phyloP scores from a whole-genome alignment of 2,329 filamentous ascomycete species.

The Aspergillus awamori region DNA sequence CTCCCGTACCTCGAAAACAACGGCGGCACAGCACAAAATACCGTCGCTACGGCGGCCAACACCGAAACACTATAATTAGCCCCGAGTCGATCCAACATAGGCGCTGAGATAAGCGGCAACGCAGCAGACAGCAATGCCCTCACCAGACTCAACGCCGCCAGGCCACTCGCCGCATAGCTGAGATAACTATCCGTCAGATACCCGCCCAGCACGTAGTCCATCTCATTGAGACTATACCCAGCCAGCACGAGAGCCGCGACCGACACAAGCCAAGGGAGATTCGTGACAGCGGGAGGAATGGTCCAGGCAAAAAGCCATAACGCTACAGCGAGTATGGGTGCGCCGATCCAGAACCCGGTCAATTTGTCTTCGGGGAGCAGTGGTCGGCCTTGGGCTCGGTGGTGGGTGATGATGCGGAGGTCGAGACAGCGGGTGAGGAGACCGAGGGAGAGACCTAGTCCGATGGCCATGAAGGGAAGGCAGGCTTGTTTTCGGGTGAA shows the following conservation, averaged over 20 bases:
- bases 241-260: conserved; percentile 44
- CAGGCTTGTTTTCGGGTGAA: conserved; percentile 36
- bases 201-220: conserved; percentile 44
- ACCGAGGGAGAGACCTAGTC: conserved; percentile 42
- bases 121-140: conserved; percentile 41
- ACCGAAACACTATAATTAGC: conserved; percentile 41
- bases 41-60: conserved; percentile 45
- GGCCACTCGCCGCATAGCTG: conserved; percentile 48
- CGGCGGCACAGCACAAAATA: conserved; percentile 39
- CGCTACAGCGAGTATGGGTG: conserved; percentile 47
- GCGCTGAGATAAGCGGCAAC: conserved; percentile 44
- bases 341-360: conserved; percentile 50
- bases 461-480: conserved; percentile 44
- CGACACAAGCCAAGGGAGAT: conserved; percentile 44
- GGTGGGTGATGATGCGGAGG: conserved; percentile 33
- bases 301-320: conserved; percentile 54
- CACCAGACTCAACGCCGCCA: conserved; percentile 45
- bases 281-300: conserved; percentile 42
- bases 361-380: conserved; percentile 52
- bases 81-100: conserved; percentile 44
- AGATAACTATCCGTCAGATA: conserved; percentile 51
- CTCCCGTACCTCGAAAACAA: conserved; percentile 39
- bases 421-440: conserved; percentile 49
- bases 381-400: conserved; percentile 22
- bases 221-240: conserved; percentile 53